Conservation (phyloP, 2,329 filamentous ascomycete genomes). For the Fusarium algeriense region DNA sequence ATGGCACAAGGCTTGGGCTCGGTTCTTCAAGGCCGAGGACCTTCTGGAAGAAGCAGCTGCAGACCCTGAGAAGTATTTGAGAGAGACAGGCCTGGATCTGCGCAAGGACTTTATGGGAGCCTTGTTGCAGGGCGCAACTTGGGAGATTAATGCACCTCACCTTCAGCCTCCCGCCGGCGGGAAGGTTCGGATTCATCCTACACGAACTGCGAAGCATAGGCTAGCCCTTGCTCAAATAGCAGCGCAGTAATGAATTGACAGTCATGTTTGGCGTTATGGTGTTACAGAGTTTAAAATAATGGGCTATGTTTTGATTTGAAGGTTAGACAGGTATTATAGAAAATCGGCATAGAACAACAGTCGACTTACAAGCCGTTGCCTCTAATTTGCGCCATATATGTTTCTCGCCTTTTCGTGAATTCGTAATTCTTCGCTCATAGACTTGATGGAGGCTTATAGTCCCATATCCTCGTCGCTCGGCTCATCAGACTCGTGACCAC, state of each 20-base stretch:
- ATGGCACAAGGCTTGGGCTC: constrained; percentile 37
- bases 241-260: not conserved
- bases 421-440: not conserved
- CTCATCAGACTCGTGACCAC: constrained; percentile 72
- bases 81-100: constrained; percentile 15
- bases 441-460: constrained; percentile 45
- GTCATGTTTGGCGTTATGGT: not conserved
- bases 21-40: constrained; percentile 32
- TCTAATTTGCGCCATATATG: constrained; percentile 6
- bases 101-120: constrained; percentile 11
- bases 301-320: constrained; percentile 6
- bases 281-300: constrained; percentile 1
- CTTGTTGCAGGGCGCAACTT: constrained; percentile 6
- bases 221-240: constrained; percentile 11
- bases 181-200: constrained; percentile 36
- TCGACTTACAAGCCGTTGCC: constrained; percentile 32
- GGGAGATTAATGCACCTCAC: constrained; percentile 11
- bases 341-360: constrained; percentile 2
- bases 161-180: constrained; percentile 27
- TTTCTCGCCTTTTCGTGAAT: constrained; percentile 4
- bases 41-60: constrained; percentile 11
- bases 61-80: constrained; percentile 9
- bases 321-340: constrained; percentile 15
- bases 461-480: constrained; percentile 67
- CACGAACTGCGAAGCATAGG: constrained; percentile 29